Conservation (phyloP, 208 protist genomes). For the Endotrypanum monterogeii region DNA sequence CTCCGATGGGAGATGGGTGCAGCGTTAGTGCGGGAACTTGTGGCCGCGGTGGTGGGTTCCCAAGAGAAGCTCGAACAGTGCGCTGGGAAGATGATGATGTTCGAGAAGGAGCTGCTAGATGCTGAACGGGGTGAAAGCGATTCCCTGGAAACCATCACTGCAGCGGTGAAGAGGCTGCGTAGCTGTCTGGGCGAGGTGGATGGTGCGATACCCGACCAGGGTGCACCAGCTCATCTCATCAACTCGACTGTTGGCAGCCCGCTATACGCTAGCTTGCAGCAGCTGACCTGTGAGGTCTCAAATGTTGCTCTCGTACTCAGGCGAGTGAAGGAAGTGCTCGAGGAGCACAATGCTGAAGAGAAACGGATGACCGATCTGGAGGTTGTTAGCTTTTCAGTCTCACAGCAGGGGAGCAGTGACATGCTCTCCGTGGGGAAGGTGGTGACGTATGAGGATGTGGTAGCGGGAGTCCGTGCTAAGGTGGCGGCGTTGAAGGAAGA, state of each 20-base stretch:
- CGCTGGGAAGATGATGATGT: background rate
- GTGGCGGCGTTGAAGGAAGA: constrained; percentile 23
- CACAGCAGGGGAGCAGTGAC: background rate
- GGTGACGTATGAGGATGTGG: constrained; percentile 25
- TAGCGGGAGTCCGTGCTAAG: constrained; percentile 24
- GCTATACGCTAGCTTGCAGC: constrained; percentile 11
- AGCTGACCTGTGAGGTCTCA: constrained; percentile 15
- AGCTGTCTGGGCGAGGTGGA: constrained; percentile 3
- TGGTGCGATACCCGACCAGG: background rate
- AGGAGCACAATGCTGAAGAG: constrained; percentile 23
- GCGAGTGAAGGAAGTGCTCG: constrained; percentile 16
- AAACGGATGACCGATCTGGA: background rate
- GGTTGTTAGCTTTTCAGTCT: constrained; percentile 10
- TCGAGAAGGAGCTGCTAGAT: constrained; percentile 8
- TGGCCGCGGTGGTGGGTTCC: constrained; percentile 5
- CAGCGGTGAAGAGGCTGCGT: constrained; percentile 16
- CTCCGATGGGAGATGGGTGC: background rate
- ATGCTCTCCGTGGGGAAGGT: background rate
- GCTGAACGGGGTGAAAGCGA: constrained; percentile 5
- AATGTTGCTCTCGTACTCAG: constrained; percentile 10
- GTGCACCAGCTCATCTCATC: constrained; percentile 6
- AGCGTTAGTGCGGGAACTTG: background rate
- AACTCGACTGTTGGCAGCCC: constrained; percentile 20
- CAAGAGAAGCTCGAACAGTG: constrained; percentile 1
- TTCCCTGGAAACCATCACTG: constrained; percentile 7